Base-by-base conservation (phyloP, 768 basidiomycete genomes). In the Coprinopsis cinerea region DNA sequence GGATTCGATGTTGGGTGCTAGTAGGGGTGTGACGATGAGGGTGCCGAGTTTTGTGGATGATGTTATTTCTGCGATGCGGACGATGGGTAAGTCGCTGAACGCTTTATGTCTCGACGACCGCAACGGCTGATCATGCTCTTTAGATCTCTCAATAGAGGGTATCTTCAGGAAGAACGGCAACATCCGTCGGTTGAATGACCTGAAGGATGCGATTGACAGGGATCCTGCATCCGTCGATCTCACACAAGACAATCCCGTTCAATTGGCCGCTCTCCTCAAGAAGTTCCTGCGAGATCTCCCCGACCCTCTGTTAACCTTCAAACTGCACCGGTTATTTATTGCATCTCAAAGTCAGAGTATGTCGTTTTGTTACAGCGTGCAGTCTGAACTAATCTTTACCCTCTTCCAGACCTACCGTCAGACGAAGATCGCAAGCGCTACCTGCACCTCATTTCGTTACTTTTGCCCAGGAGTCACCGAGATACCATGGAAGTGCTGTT, bases 101-200 rank as follows among this genome's bases (percentile, higher is more conserved):
- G 27, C 23, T 13, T 30, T 17, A 47, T 52, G 18, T 53, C 36
- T 41, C 7, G 28, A 9, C 26, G 17, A 27, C 42, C 26, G 62
- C 11, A 48, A 47, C 52, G 45, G 28, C 45, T 56, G 10, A 20
- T 39, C 40, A n/a, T n/a, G n/a, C n/a, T 28, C 45, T 45, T 27
- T 56, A 98, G 96, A 99, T 70, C 93, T 99, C 91, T 98, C 96
- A 7, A 78, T 99, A 34, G 96, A 98, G 68, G 96, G 96, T 51
- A 95, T 99, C 56, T 99, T 99, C 77, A 81, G 96, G 48, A 93
- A 94, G 72, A 96, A 94, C 60, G 96, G 96, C 47, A 98, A 98
- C 64, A 98, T 98, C 61, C 80, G 92, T 47, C 82, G 92, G 52
- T 73, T 97, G 53, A 91, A 90, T 62, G 90, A 94, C 58, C 75